Evolutionary conservation across 176 grass and related monocot genomes (phyloP).

Genomic region (Rhynchospora tenuis): DNA sequence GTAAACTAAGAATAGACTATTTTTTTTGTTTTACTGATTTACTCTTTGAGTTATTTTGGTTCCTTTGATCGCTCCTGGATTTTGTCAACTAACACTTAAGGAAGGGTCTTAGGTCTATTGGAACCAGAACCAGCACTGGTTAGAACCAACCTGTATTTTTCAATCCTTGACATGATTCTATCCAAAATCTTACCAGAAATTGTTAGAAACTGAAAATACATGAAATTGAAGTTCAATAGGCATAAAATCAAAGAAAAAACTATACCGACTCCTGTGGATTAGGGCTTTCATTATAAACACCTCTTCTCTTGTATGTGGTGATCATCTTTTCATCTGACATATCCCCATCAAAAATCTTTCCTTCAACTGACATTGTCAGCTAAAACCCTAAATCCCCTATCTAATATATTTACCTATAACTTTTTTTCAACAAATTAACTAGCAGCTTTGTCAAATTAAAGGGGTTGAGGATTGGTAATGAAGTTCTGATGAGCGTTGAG

Average conservation of each 20-base stretch:
- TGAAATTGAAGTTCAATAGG: background rate
- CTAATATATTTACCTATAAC: background rate
- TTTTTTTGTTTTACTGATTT: background rate
- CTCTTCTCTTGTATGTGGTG: conserved; percentile 19
- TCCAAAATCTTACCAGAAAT: background rate
- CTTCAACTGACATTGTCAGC: conserved; percentile 8
- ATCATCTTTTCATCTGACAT: conserved; percentile 2
- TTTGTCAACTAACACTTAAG: background rate
- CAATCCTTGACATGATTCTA: background rate
- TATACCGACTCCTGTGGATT: background rate
- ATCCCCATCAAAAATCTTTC: background rate
- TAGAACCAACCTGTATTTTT: background rate
- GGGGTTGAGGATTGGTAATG: too few species aligned
- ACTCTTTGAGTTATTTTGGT: background rate
- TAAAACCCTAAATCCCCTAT: conserved; percentile 12
- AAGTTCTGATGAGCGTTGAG: too few species aligned
- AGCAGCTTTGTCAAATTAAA: background rate
- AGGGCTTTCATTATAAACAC: conserved; percentile 8
- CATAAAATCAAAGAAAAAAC: conserved; percentile 10
- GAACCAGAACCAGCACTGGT: background rate
- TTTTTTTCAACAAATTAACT: background rate
- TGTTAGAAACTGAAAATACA: background rate
- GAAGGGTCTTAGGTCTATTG: background rate
- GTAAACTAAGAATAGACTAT: background rate
- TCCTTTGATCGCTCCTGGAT: background rate